These are phyloP conservation scores for Paramecium caudatum DNA, from an alignment of 73 alveolate genomes.

Conservation along the genomic window DNA sequence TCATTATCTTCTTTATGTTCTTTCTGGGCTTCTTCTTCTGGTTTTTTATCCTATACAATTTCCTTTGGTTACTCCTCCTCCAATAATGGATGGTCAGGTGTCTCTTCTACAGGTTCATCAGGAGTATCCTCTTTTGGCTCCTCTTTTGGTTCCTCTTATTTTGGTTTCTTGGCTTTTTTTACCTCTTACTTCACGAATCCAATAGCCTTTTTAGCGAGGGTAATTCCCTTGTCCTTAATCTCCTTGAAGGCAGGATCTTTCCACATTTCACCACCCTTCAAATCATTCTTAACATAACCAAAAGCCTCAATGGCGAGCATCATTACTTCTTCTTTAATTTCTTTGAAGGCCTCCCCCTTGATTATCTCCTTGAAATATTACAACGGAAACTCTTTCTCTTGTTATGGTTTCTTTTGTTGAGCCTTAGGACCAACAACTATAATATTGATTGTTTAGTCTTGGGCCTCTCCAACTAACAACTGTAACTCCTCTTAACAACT, in stretches of 20 bases:
- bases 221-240: neutral
- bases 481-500: constrained; percentile 17
- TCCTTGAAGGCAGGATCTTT: constrained; percentile 5
- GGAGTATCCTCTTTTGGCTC: neutral
- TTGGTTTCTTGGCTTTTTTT: neutral
- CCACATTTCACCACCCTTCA: neutral
- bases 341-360: neutral
- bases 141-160: constrained; percentile 17
- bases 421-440: neutral
- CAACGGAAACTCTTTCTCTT: neutral
- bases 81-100: too few species aligned
- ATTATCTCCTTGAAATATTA: neutral
- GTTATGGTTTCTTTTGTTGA: neutral
- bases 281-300: too few species aligned
- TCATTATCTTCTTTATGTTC: too few species aligned
- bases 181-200: neutral
- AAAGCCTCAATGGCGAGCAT: too few species aligned
- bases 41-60: too few species aligned
- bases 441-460: neutral
- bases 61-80: too few species aligned
- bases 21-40: too few species aligned
- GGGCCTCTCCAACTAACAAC: neutral
- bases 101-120: neutral
- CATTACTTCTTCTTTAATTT: too few species aligned
- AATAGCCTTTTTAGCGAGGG: neutral